Base-by-base conservation (phyloP, 495 filamentous ascomycete genomes). In the Aspergillus funiculosus region DNA sequence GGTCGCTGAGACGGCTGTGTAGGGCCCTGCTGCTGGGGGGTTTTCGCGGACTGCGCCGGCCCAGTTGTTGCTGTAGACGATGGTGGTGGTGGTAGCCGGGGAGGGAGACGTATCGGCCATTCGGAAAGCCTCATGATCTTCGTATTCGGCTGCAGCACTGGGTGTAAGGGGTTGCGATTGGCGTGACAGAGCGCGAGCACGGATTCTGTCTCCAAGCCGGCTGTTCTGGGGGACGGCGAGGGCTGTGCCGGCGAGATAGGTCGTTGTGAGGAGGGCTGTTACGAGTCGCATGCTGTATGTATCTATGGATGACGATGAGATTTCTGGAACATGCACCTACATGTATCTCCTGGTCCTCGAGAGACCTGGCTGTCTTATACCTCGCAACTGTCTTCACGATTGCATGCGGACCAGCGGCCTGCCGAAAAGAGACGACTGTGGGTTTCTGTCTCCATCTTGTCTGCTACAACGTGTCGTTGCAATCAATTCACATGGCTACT, bases 1-100 rank as follows among this genome's bases (percentile, higher is more conserved):
- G 6, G 68, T 78, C 8, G 71, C 79, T 2, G 71, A 70, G 6
- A 81, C 78, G 20, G 62, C 59, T 9, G 61, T 77, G 51, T 74
- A 81, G 19, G 67, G 69, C 8, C 55, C 64, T n/a, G 64, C 63
- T 0, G 59, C 28, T 48, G 71, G 66, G 22, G 69, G 57, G 19
- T 66, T 6, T 24, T 69, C 72, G 27, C 74, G 68, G 7, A 79
- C 77, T 8, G 73, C 71, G 36, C 78, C 78, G 10, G 74, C 73
- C 78, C 78, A 82, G 64, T 80, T 82, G n/a, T 66, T 70, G 54
- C 67, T 73, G 57, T 80, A 81, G 34, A 72, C 59, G 25, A 68
- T 56, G 4, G 60, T 50, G 15, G 57, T 39, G 9, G 42, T 40
- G 6, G n/a, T n/a, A n/a, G n/a, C n/a, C n/a, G n/a, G n/a, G n/a